A percentile compares a stretch with the other conserved stretches of the same genome.
These are phyloP conservation scores for Aspergillus sergii DNA, from an alignment of 2,329 filamentous ascomycete species.

Conservation along the genomic window DNA sequence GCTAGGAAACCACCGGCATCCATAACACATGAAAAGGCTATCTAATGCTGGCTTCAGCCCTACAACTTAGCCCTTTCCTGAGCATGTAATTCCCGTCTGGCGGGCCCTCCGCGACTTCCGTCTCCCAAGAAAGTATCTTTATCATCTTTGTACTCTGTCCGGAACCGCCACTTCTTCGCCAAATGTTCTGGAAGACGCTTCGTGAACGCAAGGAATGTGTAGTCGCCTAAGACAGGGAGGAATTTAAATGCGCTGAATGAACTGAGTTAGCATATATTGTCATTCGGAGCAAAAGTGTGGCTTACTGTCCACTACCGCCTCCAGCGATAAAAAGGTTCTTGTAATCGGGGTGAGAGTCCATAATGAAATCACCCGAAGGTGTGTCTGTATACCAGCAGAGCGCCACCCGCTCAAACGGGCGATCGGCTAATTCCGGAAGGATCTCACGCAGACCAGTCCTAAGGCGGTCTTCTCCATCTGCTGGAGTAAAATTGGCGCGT, in stretches of 20 bases:
- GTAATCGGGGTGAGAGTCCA: slow-evolving; percentile 39
- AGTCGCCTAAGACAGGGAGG: slow-evolving; percentile 64
- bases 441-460: slow-evolving; percentile 21
- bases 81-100: slow-evolving; percentile 6
- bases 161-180: slow-evolving; percentile 23
- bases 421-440: slow-evolving; percentile 24
- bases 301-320: slow-evolving; percentile 18
- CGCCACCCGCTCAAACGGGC: slow-evolving; percentile 26
- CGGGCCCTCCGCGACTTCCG: slow-evolving; percentile 23
- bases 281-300: background rate
- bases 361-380: slow-evolving; percentile 36
- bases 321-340: slow-evolving; percentile 12
- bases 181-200: slow-evolving; percentile 6
- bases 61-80: slow-evolving; percentile 9
- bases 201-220: slow-evolving; percentile 41
- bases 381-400: slow-evolving; percentile 44
- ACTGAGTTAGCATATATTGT: background rate
- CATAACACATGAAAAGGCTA: background rate
- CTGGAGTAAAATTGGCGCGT: slow-evolving; percentile 22
- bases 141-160: slow-evolving; percentile 10
- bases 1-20: background rate
- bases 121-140: slow-evolving; percentile 18
- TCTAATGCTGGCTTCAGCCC: background rate
- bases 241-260: slow-evolving; percentile 63
- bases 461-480: slow-evolving; percentile 20